Evolutionary conservation across 1,139 yeast species (phyloP).

Genomic region (Geotrichum phurueaensis): DNA sequence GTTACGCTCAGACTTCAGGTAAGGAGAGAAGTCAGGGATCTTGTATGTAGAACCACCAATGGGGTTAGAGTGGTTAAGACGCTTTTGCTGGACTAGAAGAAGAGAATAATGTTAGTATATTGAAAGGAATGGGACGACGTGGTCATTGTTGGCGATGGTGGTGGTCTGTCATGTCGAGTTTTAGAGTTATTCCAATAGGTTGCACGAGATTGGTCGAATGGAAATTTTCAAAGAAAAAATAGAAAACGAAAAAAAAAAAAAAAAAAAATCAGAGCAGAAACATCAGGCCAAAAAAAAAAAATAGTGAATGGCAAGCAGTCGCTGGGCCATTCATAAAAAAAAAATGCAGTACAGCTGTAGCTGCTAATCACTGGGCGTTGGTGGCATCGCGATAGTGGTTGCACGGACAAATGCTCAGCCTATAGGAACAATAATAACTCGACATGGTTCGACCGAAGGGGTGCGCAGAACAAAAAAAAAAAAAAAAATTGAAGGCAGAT

Average conservation of each 20-base stretch:
- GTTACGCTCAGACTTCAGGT: constrained; percentile 67
- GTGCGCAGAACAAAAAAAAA: neutral
- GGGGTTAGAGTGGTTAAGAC: constrained; percentile 31
- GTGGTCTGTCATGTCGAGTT: constrained; percentile 12
- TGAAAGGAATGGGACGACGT: neutral
- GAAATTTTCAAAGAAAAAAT: neutral
- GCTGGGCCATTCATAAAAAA: neutral
- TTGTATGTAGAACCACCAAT: constrained; percentile 63
- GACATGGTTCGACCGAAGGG: neutral
- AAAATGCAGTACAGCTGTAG: neutral
- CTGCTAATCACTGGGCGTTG: neutral
- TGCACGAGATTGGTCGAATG: constrained; percentile 6
- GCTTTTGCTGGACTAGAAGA: constrained; percentile 19
- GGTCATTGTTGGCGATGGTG: neutral
- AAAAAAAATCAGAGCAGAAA: neutral
- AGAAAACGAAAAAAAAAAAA: neutral
- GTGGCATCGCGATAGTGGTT: neutral
- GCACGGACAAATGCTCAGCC: neutral
- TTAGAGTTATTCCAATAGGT: constrained; percentile 1
- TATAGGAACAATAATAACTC: neutral
- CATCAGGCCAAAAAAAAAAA: neutral
- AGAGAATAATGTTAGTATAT: constrained; percentile 1
- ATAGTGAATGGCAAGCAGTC: neutral
- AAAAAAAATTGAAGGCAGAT: neutral
- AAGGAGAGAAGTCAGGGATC: constrained; percentile 85